A percentile compares a stretch with the other conserved stretches of the same genome.
phyloP scores from a whole-genome alignment of 2,329 filamentous ascomycete genomes.

The Penicillium vulpinum region DNA sequence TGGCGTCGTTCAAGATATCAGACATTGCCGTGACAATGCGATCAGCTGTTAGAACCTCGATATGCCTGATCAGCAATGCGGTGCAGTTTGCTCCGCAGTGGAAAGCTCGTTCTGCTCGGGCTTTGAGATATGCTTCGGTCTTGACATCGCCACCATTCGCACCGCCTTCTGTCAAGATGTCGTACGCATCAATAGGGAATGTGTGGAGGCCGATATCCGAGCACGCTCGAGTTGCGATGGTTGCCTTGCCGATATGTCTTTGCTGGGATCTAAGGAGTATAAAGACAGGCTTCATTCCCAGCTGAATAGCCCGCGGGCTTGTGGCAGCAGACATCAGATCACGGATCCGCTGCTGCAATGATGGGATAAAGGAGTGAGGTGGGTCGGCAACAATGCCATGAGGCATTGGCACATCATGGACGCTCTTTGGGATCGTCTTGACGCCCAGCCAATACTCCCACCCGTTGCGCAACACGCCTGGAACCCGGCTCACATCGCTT shows the following conservation, averaged over 20 bases:
- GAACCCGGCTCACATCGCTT: slow-evolving; percentile 77
- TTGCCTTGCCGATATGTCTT: slow-evolving; percentile 89
- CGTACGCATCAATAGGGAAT: slow-evolving; percentile 86
- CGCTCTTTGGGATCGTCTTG: slow-evolving; percentile 60
- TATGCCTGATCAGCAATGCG: slow-evolving; percentile 79
- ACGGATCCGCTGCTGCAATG: slow-evolving; percentile 69
- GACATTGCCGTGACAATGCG: slow-evolving; percentile 83
- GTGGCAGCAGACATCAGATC: slow-evolving; percentile 87
- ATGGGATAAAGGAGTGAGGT: slow-evolving; percentile 53
- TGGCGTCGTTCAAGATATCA: slow-evolving; percentile 74
- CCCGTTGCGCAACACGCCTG: slow-evolving; percentile 70
- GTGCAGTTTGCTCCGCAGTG: slow-evolving; percentile 83
- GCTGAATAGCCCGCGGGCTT: slow-evolving; percentile 79
- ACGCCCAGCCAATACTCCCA: slow-evolving; percentile 91
- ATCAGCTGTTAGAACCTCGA: slow-evolving; percentile 88
- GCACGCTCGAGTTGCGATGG: slow-evolving; percentile 72
- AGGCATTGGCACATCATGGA: slow-evolving; percentile 33
- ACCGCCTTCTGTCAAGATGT: slow-evolving; percentile 88
- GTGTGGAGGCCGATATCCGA: slow-evolving; percentile 87
- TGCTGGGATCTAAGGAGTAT: slow-evolving; percentile 90
- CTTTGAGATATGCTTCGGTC: slow-evolving; percentile 86
- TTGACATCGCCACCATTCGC: slow-evolving; percentile 88
- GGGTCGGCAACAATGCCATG: slow-evolving; percentile 41
- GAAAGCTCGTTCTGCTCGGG: slow-evolving; percentile 82
- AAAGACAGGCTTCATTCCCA: slow-evolving; percentile 83